Base-by-base conservation (phyloP, 208 protist genomes). In the Trypanosoma platydactyli region DNA sequence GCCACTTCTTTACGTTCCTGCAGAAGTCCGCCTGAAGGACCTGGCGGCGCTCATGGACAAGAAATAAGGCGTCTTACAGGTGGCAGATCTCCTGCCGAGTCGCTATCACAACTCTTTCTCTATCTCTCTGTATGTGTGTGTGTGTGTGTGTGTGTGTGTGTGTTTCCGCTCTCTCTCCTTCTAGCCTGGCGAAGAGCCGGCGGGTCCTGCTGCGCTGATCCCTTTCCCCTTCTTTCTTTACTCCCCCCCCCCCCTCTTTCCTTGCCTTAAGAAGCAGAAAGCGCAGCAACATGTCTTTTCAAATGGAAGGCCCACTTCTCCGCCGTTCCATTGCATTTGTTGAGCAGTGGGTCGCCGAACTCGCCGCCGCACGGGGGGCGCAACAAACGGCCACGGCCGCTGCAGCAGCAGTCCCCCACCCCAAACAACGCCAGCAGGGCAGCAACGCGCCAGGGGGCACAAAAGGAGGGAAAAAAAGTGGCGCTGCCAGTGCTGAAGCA, bases 1-100 rank as follows among this genome's bases (percentile, higher is more conserved):
- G 82, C 81, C 84, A 64, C 73, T 90, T 38, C 64, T 90, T 3
- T 93, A 93, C 68, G 87, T 90, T 18, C 83, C 83, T n/a, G 80
- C 81, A 11, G 78, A 89, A 71, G 74, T 93, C 50, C 81, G 72
- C 49, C 40, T 62, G 40, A 69, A 62, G n/a, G 87, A 93, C 50
- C 74, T 93, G 54, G 70, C 79, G 35, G 49, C 61, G 5, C 65
- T 90, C 15, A 64, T 79, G 35, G 71, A 73, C 53, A 56, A 58
- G 46, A 56, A 41, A 18, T 30, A n/a, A 30, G 12, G 33, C 3
- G 24, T 18, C 22, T 11, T 24, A 40, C 11, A 25, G 49, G 50
- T n/a, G 48, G 3, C 6, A 54, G 20, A 27, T 35, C 30, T 42
- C 20, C 33, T 29, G 40, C 15, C 24, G 4, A 48, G 12, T 29